Evolutionary conservation across 768 basidiomycete species (phyloP), one percentile per base, ranked within the genome.

Genomic region (Kwoniella sp.): DNA sequence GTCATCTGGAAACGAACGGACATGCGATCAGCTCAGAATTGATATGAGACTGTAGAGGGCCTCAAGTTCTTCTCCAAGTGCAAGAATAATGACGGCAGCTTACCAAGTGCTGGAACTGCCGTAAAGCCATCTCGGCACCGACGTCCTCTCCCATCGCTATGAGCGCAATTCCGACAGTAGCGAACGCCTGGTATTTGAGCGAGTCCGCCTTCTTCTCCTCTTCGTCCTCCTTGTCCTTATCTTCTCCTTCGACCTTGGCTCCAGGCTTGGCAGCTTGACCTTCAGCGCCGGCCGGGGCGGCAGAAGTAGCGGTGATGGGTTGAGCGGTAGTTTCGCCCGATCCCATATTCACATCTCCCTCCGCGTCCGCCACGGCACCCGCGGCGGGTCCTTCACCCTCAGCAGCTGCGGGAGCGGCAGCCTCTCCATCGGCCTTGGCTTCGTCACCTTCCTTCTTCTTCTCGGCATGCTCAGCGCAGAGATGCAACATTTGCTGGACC

Each of bases 71-170:
- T 13, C 53, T 4, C 31, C n/a, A 30, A 23, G 26, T 9, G n/a
- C 23, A n/a, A 37, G n/a, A n/a, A n/a, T n/a, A n/a, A n/a, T n/a
- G 38, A 11, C 34, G 41, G 50, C 45, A 25, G 83, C 88, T 72
- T 69, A 95, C 94, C 59, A 99, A 84, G 79, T 99, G 96, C 81
- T 97, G 96, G 84, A 98, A 95, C 73, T 94, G 92, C 69, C 96
- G 84, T 73, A 98, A 82, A n/a, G 91, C 89, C 96, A 99, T 98
- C 81, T 98, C 92, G 1, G 93, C 88, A 54, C 96, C 96, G 54
- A 97, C 88, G 25, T 98, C 95, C 82, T 99, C 96, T 22, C 96
- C 96, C 93, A 98, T 97, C 3, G 96, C 89, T 50, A 98, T 90
- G 64, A 98, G 81, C 0, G 95, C 89, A 73, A 99, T 91, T 28